Evolutionary conservation across 345 rosid species (phyloP), one percentile per base, ranked within the genome.

Genomic region (Eutrema yunnanense): DNA sequence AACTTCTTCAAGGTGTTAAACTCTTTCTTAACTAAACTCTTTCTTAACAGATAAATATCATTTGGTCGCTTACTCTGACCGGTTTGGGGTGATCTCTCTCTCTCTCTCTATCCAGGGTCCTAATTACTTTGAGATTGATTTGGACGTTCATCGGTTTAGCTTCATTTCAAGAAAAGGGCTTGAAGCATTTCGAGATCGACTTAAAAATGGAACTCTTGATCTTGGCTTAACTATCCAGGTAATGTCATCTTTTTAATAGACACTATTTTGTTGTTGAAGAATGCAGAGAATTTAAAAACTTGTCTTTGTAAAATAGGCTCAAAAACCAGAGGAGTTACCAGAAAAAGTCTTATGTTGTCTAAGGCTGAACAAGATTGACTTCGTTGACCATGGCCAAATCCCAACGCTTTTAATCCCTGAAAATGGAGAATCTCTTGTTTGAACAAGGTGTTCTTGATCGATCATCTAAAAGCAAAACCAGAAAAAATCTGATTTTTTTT

Each of bases 161-260:
- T 92, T 81, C 80, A 85, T 92, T 65, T 87, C 98, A 51, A 84
- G 98, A 67, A 92, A 88, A 81, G 98, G 96, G 32, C 84, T 92
- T 6, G 96, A 92, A 65, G 82, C 98, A 11, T 90, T 92, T 54
- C 72, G 90, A 48, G 96, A 88, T 38, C 88, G 92, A 26, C 78
- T 92, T 71, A 85, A 85, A 65, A 73, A 81, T 3, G 96, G 98
- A 73, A 79, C 87, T 34, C 80, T 90, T 58, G 92, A 92, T 81
- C 76, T 92, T 13, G 95, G 96, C 49, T 79, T 92, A 73, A 84
- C 98, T 27, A 92, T 92, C 65, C 95, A 90, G 92, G 98, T 92
- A 82, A 72, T 12, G 38, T 9, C 9, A 66, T 65, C 7, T 4
- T 36, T 36, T 49, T 27, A 6, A 22, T n/a, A 27, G 22, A 38